Conservation (phyloP, 345 rosid genomes). For the Syzygium aromaticum region DNA sequence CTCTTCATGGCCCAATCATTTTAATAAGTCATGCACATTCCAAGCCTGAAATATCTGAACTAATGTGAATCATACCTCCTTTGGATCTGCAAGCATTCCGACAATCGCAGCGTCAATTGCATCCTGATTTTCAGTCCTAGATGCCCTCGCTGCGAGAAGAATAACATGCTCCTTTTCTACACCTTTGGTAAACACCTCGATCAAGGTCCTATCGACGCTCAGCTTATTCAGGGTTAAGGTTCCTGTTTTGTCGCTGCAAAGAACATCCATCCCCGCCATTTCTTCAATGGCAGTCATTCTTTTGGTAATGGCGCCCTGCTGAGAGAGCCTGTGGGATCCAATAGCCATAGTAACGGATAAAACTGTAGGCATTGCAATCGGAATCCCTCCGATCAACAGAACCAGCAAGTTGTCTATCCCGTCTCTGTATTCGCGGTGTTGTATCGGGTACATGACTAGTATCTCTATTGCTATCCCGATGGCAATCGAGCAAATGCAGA, state of each 20-base stretch:
- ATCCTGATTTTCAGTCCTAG: constrained; percentile 83
- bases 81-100: constrained; percentile 96
- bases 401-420: constrained; percentile 85
- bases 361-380: constrained; percentile 93
- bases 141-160: constrained; percentile 86
- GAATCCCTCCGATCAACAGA: constrained; percentile 88
- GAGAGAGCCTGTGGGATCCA: constrained; percentile 83
- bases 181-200: constrained; percentile 71
- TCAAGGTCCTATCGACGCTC: constrained; percentile 57
- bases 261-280: constrained; percentile 96
- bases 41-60: background rate
- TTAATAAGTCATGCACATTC: background rate
- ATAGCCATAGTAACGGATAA: constrained; percentile 95
- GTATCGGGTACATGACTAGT: constrained; percentile 76
- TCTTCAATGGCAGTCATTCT: constrained; percentile 97
- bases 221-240: constrained; percentile 82
- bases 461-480: constrained; percentile 57
- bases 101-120: constrained; percentile 91
- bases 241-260: constrained; percentile 92
- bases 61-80: constrained; percentile 38
- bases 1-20: background rate
- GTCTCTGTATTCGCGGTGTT: constrained; percentile 59
- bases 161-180: constrained; percentile 62
- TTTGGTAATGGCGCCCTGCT: constrained; percentile 87
- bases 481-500: constrained; percentile 88